Percentiles rank a stretch among this genome's conserved stretches.
These are phyloP conservation scores for Cyphellophora europaea DNA, from an alignment of 2,329 filamentous ascomycete species.

Conservation along the genomic window DNA sequence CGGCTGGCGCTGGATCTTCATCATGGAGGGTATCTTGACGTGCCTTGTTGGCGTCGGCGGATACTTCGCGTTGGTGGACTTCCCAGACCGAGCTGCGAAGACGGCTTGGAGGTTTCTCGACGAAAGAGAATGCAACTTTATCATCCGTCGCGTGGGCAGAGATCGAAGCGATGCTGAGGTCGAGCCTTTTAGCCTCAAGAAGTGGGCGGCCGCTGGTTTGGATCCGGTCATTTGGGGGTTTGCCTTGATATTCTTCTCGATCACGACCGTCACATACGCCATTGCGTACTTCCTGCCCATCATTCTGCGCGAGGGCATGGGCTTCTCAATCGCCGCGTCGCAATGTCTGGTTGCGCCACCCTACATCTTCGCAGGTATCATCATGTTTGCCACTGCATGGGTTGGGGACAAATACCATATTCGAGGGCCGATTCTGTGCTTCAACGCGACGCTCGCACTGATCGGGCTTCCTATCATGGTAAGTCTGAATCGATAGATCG, in stretches of 20 bases:
- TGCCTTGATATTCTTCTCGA: constrained; percentile 43
- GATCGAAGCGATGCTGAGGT: constrained; percentile 44
- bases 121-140: constrained; percentile 11
- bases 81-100: constrained; percentile 23
- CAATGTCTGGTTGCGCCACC: constrained; percentile 66
- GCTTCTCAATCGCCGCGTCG: constrained; percentile 52
- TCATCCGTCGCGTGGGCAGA: constrained; percentile 38
- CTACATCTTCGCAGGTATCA: constrained; percentile 50
- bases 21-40: constrained; percentile 18
- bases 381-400: constrained; percentile 54
- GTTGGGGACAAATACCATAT: constrained; percentile 57
- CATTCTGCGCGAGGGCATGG: constrained; percentile 55
- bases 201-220: constrained; percentile 36
- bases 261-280: constrained; percentile 66
- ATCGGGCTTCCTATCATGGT: constrained; percentile 60
- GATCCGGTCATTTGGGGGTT: constrained; percentile 49
- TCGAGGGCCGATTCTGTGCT: constrained; percentile 56
- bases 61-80: constrained; percentile 28
- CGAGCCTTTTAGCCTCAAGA: constrained; percentile 37
- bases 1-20: constrained; percentile 15
- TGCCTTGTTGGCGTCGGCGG: constrained; percentile 17
- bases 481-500: no score
- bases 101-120: constrained; percentile 26
- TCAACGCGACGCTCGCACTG: constrained; percentile 57
- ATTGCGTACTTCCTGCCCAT: constrained; percentile 73